Conservation (phyloP, 345 rosid species). For the Eucalyptus curtisii region DNA sequence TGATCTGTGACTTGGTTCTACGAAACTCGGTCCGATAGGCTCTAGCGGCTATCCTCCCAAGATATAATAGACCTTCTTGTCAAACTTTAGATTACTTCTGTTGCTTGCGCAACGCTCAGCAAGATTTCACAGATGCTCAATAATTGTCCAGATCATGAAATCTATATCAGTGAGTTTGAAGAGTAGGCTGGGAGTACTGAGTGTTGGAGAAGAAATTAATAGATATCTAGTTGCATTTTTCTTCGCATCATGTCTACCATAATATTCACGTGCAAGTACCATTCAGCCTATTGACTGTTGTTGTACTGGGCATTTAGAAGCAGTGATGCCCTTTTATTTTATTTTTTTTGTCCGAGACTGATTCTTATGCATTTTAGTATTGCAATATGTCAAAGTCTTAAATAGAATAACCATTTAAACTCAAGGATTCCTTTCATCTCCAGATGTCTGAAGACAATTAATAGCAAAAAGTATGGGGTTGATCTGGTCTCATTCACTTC, state of each 20-base stretch:
- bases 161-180: background rate
- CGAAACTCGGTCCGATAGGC: accelerated
- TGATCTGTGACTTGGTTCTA: background rate
- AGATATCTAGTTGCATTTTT: background rate
- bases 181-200: background rate
- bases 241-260: background rate
- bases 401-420: background rate
- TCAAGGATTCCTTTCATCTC: background rate
- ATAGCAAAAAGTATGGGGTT: conserved; percentile 98
- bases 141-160: background rate
- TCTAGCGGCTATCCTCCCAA: background rate
- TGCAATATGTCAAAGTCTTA: background rate
- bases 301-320: background rate
- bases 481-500: conserved; percentile 87
- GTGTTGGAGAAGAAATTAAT: background rate
- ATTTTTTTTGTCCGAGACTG: background rate
- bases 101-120: background rate
- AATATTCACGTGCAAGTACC: background rate
- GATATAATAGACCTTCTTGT: background rate
- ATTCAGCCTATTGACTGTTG: background rate
- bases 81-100: background rate
- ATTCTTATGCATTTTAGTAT: background rate
- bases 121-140: background rate
- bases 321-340: background rate
- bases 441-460: conserved; percentile 68